Evolutionary conservation across 2,329 filamentous ascomycete genomes (phyloP).

Genomic region (Neofusicoccum kwambonambiense): DNA sequence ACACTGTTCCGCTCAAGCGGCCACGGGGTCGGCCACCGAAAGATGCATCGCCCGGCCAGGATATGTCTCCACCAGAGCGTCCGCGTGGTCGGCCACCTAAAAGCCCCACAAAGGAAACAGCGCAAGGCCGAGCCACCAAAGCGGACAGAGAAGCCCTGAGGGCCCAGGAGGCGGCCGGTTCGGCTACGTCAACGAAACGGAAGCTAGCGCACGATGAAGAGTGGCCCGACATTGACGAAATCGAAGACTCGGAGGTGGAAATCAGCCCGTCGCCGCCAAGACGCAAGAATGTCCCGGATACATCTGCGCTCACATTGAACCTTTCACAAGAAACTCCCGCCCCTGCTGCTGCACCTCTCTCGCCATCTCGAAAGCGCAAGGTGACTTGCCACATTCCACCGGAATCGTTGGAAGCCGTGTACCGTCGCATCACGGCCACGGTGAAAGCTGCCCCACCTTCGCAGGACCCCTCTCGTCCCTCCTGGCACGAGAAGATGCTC

Average conservation of each 20-base stretch:
- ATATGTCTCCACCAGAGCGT: background rate
- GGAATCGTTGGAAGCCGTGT: conserved; percentile 31
- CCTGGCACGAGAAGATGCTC: conserved; percentile 90
- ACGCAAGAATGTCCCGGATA: conserved; percentile 15
- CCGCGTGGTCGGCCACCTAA: conserved; percentile 21
- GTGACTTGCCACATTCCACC: background rate
- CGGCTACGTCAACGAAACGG: background rate
- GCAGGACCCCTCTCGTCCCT: conserved; percentile 47
- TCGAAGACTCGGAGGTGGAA: conserved; percentile 37
- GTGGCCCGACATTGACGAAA: conserved; percentile 38
- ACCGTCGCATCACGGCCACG: conserved; percentile 47
- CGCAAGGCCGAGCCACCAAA: background rate
- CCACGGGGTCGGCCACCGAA: background rate
- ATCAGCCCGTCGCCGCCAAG: conserved; percentile 37
- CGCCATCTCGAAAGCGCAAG: background rate
- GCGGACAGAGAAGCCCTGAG: background rate
- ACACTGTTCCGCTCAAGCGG: background rate
- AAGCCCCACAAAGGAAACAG: background rate
- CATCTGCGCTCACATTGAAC: conserved; percentile 21
- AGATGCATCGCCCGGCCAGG: no score
- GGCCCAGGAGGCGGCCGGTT: no score
- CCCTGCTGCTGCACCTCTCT: background rate
- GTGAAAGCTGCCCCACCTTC: conserved; percentile 46
- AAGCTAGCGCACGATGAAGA: background rate
- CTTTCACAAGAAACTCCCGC: background rate